Base-by-base conservation (phyloP, 257 asterid genomes). In the Solanum habrochaites region DNA sequence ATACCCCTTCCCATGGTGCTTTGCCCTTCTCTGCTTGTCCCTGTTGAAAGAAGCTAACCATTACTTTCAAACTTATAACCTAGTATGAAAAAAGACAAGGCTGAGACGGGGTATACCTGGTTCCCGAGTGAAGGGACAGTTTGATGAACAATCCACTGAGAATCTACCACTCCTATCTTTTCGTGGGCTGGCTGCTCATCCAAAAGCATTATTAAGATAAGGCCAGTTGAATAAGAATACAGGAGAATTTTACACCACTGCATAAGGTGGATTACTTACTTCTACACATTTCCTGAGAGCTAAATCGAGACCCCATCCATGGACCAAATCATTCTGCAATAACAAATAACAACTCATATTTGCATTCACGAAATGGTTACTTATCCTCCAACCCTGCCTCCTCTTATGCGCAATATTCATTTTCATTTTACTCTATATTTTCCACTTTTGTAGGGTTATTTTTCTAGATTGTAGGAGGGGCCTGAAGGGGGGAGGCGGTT, bases 271-370 rank as follows among this genome's bases (percentile, higher is more conserved):
- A 64, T 25, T 80, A 75, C 90, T 89, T 25, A 94, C 98, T 96
- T 94, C 98, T 21, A 94, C 99, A 88, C 99, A 97, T 90, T 93
- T 93, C 88, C 95, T 91, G 78, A 95, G 98, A 75, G 98, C 96
- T 87, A 97, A 94, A 93, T 95, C 99, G 49, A 95, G 97, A 86
- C 99, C 99, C 99, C 99, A 95, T 88, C 99, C 98, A 89, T 97
- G 99, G 85, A 97, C 95, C 88, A 96, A 90, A 88, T 96, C 98
- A 87, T 96, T 96, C 99, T 96, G 98, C 86, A 90, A 35, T 18
- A 87, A 85, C 72, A 37, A 35, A 87, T 49, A 81, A 20, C 11
- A 49, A 47, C 27, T 88, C 83, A 89, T 67, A 78, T 47, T 78
- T 67, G 45, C 45, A 49, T 81, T 31, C 42, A 81, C 4, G 7